Conservation (phyloP, 2,329 filamentous ascomycete species). For the Colletotrichum lupini region DNA sequence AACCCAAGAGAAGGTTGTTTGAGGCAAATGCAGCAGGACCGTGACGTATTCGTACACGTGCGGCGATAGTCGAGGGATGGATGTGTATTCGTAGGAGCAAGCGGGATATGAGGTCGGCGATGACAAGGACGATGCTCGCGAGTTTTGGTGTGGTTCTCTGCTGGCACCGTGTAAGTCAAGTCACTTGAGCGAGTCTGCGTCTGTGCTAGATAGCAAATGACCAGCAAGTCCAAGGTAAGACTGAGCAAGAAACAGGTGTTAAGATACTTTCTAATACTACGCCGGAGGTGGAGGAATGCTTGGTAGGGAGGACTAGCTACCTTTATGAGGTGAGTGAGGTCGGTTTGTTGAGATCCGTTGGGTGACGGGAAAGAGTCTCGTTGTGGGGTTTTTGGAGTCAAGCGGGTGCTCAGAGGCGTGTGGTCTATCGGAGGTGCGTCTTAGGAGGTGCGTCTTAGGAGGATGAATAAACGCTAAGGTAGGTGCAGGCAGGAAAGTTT, state of each 20-base stretch:
- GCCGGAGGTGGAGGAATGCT: background rate
- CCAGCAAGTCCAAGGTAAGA: background rate
- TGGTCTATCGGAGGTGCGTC: background rate
- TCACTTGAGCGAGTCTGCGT: background rate
- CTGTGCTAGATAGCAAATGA: background rate
- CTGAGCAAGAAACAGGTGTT: background rate
- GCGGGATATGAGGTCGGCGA: background rate
- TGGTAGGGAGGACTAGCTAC: background rate
- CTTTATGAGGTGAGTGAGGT: background rate
- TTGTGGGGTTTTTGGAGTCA: background rate
- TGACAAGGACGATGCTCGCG: background rate
- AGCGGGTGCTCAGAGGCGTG: background rate
- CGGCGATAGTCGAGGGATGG: background rate
- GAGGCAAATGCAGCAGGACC: background rate
- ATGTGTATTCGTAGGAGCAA: background rate
- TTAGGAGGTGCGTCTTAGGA: background rate
- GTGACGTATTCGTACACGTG: background rate
- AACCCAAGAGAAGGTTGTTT: background rate
- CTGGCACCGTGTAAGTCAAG: conserved; percentile 16
- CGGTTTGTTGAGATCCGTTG: background rate
- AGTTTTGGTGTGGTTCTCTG: background rate
- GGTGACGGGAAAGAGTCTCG: background rate
- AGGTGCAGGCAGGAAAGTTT: background rate
- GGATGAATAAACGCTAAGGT: background rate
- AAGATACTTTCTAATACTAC: background rate